Evolutionary conservation across 495 filamentous ascomycete species (phyloP).

Genomic region (Hypomontagnella monticulosa): DNA sequence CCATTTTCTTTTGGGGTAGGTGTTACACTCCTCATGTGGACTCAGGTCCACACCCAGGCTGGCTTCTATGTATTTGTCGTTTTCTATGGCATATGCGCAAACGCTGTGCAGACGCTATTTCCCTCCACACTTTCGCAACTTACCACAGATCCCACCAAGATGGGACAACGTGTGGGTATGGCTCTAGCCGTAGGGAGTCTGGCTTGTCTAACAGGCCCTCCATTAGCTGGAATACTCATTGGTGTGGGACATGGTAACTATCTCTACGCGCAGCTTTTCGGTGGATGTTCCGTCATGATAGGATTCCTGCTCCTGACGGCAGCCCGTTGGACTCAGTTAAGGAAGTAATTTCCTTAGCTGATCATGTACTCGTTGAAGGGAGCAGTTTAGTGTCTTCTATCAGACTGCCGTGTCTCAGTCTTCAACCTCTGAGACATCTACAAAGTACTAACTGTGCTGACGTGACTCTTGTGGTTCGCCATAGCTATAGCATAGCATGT

Average conservation of each 20-base stretch:
- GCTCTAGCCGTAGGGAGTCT: background rate
- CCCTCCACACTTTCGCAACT: background rate
- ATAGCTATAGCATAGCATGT: too few species aligned
- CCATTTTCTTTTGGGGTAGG: background rate
- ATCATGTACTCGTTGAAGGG: too few species aligned
- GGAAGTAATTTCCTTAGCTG: background rate
- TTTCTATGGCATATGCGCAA: background rate
- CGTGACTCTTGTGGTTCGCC: too few species aligned
- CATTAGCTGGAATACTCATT: background rate
- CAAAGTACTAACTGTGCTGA: too few species aligned
- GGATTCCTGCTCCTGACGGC: background rate
- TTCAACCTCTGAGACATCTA: too few species aligned
- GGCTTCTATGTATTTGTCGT: background rate
- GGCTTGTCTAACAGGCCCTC: background rate
- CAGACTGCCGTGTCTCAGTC: background rate
- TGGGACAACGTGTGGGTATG: background rate
- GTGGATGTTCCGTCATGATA: background rate
- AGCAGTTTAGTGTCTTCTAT: background rate
- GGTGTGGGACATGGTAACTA: background rate
- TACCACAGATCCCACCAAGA: background rate
- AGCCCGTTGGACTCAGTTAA: background rate
- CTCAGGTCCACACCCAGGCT: background rate
- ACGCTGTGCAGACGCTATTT: background rate
- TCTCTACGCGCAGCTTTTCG: background rate
- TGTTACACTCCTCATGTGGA: background rate